Percentiles rank a stretch among this genome's conserved stretches.
These are phyloP conservation scores for Forsythia viridissima DNA, from an alignment of 257 asterid species.

Conservation along the genomic window DNA sequence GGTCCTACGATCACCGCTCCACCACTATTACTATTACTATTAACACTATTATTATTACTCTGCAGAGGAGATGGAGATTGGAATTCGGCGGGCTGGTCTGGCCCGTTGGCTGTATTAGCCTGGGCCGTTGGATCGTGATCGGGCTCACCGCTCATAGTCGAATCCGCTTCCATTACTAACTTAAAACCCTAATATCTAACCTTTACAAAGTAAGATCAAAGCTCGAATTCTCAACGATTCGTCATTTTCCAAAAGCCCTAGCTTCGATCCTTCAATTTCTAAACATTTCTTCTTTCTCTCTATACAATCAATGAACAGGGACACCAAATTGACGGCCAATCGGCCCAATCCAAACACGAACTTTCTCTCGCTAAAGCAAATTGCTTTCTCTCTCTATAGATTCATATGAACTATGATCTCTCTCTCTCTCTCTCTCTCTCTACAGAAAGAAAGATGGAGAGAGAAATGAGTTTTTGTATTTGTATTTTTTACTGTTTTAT, in stretches of 20 bases:
- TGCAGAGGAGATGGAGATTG: conserved; percentile 44
- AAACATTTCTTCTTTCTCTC: not conserved
- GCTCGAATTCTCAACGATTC: conserved; percentile 32
- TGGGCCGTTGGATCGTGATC: conserved; percentile 64
- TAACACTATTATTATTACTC: conserved; percentile 32
- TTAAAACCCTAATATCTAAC: conserved; percentile 49
- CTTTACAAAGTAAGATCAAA: conserved; percentile 36
- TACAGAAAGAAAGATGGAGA: conserved; percentile 1
- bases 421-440: not conserved
- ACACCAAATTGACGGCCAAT: not conserved
- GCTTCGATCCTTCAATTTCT: not conserved
- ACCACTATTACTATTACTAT: conserved; percentile 12
- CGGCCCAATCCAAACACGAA: not conserved
- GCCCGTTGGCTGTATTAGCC: conserved; percentile 31
- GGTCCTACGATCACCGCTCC: conserved; percentile 64
- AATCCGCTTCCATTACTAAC: conserved; percentile 81
- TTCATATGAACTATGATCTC: not conserved
- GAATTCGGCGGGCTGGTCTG: conserved; percentile 40
- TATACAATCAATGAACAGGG: not conserved
- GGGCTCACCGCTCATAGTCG: conserved; percentile 62
- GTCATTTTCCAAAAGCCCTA: conserved; percentile 27
- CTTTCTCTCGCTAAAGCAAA: not conserved
- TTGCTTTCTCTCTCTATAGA: not conserved
- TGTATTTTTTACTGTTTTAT: not conserved
- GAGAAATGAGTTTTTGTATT: not conserved